Evolutionary conservation across 23 red algal genomes (phyloP).

Genomic region (Gracilaria gracilis): DNA sequence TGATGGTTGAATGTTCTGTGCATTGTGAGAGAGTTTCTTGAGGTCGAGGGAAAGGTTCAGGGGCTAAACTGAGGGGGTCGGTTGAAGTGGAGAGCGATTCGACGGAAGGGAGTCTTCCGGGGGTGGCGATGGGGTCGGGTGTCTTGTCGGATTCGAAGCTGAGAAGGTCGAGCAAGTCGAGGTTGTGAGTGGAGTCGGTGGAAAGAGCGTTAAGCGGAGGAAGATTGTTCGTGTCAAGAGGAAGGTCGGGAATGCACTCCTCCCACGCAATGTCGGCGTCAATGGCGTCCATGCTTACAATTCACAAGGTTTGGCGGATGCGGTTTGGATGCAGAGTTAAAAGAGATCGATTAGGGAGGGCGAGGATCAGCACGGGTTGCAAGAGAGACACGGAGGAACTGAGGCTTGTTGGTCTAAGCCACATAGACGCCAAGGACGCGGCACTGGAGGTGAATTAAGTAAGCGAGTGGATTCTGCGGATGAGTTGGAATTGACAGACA

Average conservation of each 20-base stretch:
- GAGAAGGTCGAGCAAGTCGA: constrained; percentile 52
- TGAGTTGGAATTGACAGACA: constrained; percentile 34
- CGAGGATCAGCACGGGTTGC: background rate
- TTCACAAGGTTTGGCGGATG: background rate
- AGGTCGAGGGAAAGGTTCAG: constrained; percentile 16
- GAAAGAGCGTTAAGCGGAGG: constrained; percentile 68
- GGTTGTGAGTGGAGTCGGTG: constrained; percentile 8
- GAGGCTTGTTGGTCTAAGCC: constrained; percentile 25
- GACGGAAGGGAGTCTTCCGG: constrained; percentile 21
- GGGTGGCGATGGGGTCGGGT: constrained; percentile 2
- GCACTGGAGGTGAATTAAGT: background rate
- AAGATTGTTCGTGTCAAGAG: constrained; percentile 41
- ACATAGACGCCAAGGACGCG: background rate
- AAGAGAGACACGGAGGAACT: constrained; percentile 4
- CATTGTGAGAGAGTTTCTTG: constrained; percentile 40
- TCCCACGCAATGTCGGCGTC: constrained; percentile 75
- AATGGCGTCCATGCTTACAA: constrained; percentile 40
- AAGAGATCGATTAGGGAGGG: background rate
- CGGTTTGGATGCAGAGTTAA: constrained; percentile 22
- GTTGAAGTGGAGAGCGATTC: constrained; percentile 30
- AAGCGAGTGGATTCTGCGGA: constrained; percentile 32
- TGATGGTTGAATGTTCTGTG: constrained; percentile 26
- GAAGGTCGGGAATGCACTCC: constrained; percentile 62
- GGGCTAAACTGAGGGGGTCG: background rate
- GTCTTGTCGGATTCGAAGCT: constrained; percentile 38